Base-by-base conservation (phyloP, 164 flowering plant genomes). In the Chloranthus sessilifolius region DNA sequence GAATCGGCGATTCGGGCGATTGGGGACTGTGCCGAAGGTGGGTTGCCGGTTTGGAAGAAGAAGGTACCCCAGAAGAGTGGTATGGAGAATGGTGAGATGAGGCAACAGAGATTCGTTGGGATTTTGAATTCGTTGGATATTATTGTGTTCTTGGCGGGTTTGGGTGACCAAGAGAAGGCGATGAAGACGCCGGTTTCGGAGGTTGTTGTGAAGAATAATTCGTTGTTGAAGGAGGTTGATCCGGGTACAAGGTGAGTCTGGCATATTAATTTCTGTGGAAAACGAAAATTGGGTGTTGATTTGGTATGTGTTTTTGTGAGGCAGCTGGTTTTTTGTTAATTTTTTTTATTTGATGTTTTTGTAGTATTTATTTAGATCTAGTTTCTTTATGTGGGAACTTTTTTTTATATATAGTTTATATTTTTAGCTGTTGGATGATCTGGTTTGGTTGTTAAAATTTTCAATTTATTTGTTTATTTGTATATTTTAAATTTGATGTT, bases 51-150 rank as follows among this genome's bases (percentile, higher is more conserved):
- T 3, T 92, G 99, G 99, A 83, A 64, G 80, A 83, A 45, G 71
- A 77, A 69, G 71, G 50, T 74, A 1, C n/a, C 20, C 6, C 66
- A 45, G 31, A 71, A 58, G 57, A 68, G 61, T 48, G 22, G 50
- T 44, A 55, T 72, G 4, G 99, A 92, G 65, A 81, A 61, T 50
- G 64, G 66, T 15, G 88, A 86, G 42, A 64, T 64, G 68, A 78
- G 91, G 64, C 89, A 73, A 46, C 87, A 86, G 67, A 79, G 97
- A 59, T 88, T 94, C 65, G 75, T 94, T 29, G 97, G 99, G 3
- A 89, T 94, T 29, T 58, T 89, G 9, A 83, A 79, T 75, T 72
- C 97, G 3, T 63, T 94, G 17, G 95, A 94, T 62, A 71, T 94
- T 31, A 90, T 87, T 24, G 77, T 81, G 0, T 94, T 85, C 52